Conservation (phyloP, 192 early-diverging fungal genomes). For the Pecoramyces ruminantium region DNA sequence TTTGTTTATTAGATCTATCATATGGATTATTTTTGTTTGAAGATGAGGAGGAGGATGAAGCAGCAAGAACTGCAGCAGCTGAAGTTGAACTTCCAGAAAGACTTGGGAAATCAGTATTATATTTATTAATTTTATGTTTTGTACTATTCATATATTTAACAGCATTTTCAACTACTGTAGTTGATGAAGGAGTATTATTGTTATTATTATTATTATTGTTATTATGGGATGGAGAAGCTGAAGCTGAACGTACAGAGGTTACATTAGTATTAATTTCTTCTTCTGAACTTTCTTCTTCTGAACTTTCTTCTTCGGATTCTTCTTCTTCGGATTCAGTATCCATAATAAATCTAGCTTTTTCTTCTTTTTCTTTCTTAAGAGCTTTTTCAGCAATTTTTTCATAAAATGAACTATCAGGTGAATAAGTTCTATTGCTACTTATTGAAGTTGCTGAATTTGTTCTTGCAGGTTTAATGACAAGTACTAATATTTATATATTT, state of each 20-base stretch:
- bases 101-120: neutral
- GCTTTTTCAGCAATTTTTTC: neutral
- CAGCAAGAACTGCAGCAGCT: neutral
- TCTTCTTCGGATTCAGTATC: constrained; percentile 1
- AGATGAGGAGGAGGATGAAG: neutral
- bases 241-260: neutral
- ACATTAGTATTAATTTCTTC: too few relatives aligned
- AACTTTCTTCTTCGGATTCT: constrained; percentile 3
- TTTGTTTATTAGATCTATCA: neutral
- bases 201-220: too few relatives aligned
- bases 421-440: neutral
- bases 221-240: neutral
- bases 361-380: constrained; percentile 6
- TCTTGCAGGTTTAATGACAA: neutral
- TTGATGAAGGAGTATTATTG: neutral
- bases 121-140: neutral
- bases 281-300: neutral
- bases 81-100: neutral
- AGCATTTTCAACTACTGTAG: neutral
- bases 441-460: constrained; percentile 7
- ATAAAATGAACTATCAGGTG: neutral
- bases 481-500: neutral
- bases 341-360: neutral
- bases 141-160: neutral
- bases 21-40: neutral